These are phyloP conservation scores for Fraxinus floribunda DNA, from an alignment of 305 asterid species.

Conservation along the genomic window DNA sequence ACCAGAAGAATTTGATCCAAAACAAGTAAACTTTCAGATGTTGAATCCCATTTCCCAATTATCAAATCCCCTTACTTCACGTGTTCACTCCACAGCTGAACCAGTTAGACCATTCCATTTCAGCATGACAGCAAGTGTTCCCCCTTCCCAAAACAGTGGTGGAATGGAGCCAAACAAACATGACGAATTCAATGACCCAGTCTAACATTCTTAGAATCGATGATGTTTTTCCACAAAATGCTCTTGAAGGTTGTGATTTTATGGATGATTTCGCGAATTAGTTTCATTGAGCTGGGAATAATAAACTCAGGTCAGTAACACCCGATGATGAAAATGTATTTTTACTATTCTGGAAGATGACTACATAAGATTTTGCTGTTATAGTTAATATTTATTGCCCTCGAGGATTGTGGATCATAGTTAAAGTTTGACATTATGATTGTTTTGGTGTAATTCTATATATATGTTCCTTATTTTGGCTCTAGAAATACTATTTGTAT, in stretches of 20 bases:
- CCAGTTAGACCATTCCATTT: constrained; percentile 47
- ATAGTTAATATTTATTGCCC: constrained; percentile 13
- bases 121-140: constrained; percentile 50
- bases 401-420: constrained; percentile 7
- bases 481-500: neutral
- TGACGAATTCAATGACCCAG: constrained; percentile 10
- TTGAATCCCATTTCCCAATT: constrained; percentile 26
- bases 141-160: constrained; percentile 42
- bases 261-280: constrained; percentile 17
- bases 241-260: constrained; percentile 25
- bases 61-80: constrained; percentile 29
- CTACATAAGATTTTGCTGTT: neutral
- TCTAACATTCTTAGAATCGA: neutral
- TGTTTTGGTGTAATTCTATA: neutral
- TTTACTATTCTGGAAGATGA: neutral
- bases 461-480: neutral
- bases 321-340: neutral
- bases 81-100: constrained; percentile 26
- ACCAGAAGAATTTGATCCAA: constrained; percentile 29
- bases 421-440: neutral
- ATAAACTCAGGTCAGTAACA: neutral
- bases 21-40: constrained; percentile 44
- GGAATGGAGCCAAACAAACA: constrained; percentile 27
- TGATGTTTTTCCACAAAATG: neutral
- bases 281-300: neutral